Evolutionary conservation across 176 grass and related monocot genomes (phyloP).

Genomic region (Rhynchospora pubera): DNA sequence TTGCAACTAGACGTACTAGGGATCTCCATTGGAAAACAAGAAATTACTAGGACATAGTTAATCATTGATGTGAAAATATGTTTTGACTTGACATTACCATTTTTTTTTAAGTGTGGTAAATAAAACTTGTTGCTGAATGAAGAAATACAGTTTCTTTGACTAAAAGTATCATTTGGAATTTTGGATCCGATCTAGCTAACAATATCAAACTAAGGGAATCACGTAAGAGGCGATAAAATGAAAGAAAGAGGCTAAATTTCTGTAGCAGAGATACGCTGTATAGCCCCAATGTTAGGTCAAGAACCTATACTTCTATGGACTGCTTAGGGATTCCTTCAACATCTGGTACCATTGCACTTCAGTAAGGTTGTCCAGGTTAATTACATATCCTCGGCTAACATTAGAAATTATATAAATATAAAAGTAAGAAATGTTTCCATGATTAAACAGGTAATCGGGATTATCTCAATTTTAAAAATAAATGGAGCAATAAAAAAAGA

Average conservation of each 20-base stretch:
- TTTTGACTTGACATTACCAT: not conserved
- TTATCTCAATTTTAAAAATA: not conserved
- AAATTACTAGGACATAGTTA: not conserved
- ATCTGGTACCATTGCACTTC: not conserved
- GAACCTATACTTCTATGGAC: not conserved
- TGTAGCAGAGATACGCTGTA: not conserved
- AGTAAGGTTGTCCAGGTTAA: not conserved
- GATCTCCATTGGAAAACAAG: not conserved
- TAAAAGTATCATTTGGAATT: not conserved
- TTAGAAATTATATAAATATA: no score
- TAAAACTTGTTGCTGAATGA: not conserved
- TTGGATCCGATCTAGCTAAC: not conserved
- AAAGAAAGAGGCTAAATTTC: conserved; percentile 1
- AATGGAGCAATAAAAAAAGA: not conserved
- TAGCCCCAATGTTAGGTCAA: not conserved
- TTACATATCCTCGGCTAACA: not conserved
- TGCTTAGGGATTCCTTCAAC: not conserved
- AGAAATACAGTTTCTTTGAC: not conserved
- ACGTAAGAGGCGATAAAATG: not conserved
- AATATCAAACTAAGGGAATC: not conserved
- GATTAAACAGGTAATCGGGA: not conserved
- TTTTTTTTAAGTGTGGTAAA: not conserved
- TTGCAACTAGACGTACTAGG: not conserved
- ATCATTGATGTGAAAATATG: not conserved
- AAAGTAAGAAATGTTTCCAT: no score